Evolutionary conservation across 2,329 filamentous ascomycete genomes (phyloP), one percentile per base, ranked within the genome.

Genomic region (Dryadomyces sulphureus): DNA sequence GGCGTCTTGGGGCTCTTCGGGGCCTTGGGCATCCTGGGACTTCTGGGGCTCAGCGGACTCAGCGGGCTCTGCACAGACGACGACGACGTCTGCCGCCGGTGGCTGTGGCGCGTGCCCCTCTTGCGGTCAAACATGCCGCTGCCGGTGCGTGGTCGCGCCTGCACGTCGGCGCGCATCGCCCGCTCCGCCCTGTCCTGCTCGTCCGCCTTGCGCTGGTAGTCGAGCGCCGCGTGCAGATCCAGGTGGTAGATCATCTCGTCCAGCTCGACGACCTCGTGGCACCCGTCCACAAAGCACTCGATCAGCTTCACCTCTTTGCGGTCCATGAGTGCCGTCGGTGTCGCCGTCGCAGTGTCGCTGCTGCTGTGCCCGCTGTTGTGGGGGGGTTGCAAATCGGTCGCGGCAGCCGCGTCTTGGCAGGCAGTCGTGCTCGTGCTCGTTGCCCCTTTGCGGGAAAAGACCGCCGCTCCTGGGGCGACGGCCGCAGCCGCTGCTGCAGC

Each of bases 211-310:
- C 20, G 48, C 36, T 50, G 48, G 41, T 67, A 64, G 45, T 68
- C 65, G 8, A 66, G 58, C 4, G 64, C 64, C 55, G 62, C 56
- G 55, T 82, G 78, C 47, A 80, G 62, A 53, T 79, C 73, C 32
- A 80, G 55, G 55, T 83, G 79, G 39, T 65, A 68, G 16, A 73
- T 67, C 32, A 81, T 61, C 53, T 80, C 73, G 16, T 62, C 58
- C 7, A 65, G 54, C 7, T 65, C 59, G 19, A 81, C 58, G n/a
- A 66, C 57, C 57, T 84, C 78, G 27, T 72, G 73, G 55, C 80
- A 84, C 20, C 67, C 70, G 16, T 73, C 68, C 30, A 69, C 52
- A 1, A 73, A 69, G 53, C 77, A 81, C 38, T 70, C 63, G 20
- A 68, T 62, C 54, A 76, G 77, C 16, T 62, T 48, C 7, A 52